Conservation (phyloP, 495 filamentous ascomycete genomes). For the Chaetomium fimeti region DNA sequence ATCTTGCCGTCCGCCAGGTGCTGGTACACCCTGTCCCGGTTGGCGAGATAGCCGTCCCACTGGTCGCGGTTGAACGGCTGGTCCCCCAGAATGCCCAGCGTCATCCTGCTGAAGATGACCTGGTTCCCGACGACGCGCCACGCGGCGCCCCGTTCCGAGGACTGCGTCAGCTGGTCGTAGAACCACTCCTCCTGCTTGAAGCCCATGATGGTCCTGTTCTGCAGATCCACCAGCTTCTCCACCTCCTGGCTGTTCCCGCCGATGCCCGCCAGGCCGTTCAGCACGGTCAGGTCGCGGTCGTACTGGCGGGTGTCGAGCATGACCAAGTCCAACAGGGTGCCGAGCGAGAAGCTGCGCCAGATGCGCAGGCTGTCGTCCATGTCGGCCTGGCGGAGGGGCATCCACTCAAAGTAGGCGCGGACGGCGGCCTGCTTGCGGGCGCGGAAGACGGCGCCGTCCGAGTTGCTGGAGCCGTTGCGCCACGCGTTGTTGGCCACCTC, state of each 20-base stretch:
- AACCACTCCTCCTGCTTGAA: conserved; percentile 67
- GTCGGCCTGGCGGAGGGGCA: conserved; percentile 59
- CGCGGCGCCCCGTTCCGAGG: conserved; percentile 52
- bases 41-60: conserved; percentile 65
- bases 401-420: conserved; percentile 72
- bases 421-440: conserved; percentile 54
- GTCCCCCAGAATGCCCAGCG: conserved; percentile 50
- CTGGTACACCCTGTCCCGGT: conserved; percentile 61
- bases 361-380: conserved; percentile 70
- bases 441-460: conserved; percentile 56
- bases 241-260: conserved; percentile 22
- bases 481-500: conserved; percentile 66
- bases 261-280: conserved; percentile 28
- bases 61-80: conserved; percentile 59
- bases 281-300: conserved; percentile 56
- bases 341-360: conserved; percentile 65
- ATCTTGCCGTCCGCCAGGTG: conserved; percentile 61
- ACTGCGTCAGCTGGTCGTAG: conserved; percentile 57
- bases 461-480: conserved; percentile 58
- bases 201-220: conserved; percentile 62
- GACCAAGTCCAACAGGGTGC: conserved; percentile 62
- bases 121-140: conserved; percentile 69
- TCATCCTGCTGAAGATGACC: conserved; percentile 60
- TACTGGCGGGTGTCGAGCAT: conserved; percentile 70
- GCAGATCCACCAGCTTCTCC: conserved; percentile 25